Evolutionary conservation across 2,329 filamentous ascomycete species (phyloP).

Genomic region (Ascochyta rabiei): DNA sequence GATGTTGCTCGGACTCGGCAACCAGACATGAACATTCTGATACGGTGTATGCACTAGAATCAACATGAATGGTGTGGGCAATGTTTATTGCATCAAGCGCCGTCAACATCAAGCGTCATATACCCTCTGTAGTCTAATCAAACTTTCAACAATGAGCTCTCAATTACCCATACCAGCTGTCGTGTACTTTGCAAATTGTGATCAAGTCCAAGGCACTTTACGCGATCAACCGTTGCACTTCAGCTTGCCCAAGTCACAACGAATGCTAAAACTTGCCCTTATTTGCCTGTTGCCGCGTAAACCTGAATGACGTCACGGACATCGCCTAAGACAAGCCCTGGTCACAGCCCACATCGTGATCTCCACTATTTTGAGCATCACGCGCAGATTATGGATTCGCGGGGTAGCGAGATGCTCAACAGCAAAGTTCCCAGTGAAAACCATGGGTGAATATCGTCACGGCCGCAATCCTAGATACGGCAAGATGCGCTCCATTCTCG

Average conservation of each 20-base stretch:
- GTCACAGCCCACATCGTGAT: slow-evolving; percentile 8
- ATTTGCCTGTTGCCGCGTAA: not conserved
- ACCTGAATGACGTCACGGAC: slow-evolving; percentile 15
- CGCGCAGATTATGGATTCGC: slow-evolving; percentile 16
- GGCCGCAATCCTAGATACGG: slow-evolving; percentile 24
- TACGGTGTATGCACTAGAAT: no score
- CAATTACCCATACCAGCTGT: not conserved
- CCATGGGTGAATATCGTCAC: slow-evolving; percentile 37
- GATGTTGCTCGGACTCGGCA: not conserved
- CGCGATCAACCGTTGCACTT: not conserved
- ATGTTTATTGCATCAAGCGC: no score
- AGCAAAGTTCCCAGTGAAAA: slow-evolving; percentile 1
- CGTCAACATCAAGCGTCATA: not conserved
- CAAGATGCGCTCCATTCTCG: slow-evolving; percentile 61
- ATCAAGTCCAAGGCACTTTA: not conserved
- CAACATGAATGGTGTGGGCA: not conserved
- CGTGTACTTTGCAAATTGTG: not conserved
- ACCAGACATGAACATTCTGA: not conserved
- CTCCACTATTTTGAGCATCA: slow-evolving; percentile 15
- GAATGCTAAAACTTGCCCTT: not conserved
- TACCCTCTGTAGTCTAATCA: slow-evolving; percentile 3
- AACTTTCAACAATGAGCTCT: not conserved
- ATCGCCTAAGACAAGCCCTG: slow-evolving; percentile 10
- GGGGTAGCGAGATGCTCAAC: slow-evolving; percentile 18
- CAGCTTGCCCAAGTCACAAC: not conserved